Percentiles rank a stretch among this genome's conserved stretches.
Conservation (phyloP, 164 flowering plant genomes). For the Malania oleifera region DNA sequence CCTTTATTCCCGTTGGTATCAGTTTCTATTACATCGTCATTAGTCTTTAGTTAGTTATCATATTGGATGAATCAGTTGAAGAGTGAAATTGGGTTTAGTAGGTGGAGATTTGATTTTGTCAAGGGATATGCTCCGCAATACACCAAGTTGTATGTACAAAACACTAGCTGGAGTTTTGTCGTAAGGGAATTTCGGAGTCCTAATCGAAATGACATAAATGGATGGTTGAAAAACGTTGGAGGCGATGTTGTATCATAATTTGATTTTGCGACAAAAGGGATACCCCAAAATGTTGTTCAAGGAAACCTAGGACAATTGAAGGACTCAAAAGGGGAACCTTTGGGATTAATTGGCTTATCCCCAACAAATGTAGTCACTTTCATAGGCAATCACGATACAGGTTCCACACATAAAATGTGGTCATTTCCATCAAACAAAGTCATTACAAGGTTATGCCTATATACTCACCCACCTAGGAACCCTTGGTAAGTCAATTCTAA, state of each 20-base stretch:
- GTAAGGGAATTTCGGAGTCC: not conserved
- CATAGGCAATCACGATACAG: slow-evolving; percentile 81
- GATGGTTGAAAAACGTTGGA: too few species aligned
- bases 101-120: not conserved
- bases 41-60: too few species aligned
- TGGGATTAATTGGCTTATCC: slow-evolving; percentile 63
- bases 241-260: slow-evolving; percentile 57
- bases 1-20: too few species aligned
- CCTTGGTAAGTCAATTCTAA: slow-evolving; percentile 43
- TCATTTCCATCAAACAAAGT: slow-evolving; percentile 79
- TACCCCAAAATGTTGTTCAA: slow-evolving; percentile 61
- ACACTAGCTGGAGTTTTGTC: not conserved
- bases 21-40: too few species aligned
- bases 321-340: slow-evolving; percentile 53
- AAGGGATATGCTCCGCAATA: not conserved
- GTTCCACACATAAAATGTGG: slow-evolving; percentile 57
- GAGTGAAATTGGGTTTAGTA: not conserved
- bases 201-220: too few species aligned
- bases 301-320: slow-evolving; percentile 58
- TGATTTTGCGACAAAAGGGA: slow-evolving; percentile 82
- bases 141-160: not conserved
- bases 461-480: slow-evolving; percentile 84
- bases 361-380: slow-evolving; percentile 71
- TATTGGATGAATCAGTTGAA: too few species aligned
- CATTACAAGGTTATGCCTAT: slow-evolving; percentile 73